phyloP scores from a whole-genome alignment of 495 filamentous ascomycete species.

The Hypomontagnella monticulosa region DNA sequence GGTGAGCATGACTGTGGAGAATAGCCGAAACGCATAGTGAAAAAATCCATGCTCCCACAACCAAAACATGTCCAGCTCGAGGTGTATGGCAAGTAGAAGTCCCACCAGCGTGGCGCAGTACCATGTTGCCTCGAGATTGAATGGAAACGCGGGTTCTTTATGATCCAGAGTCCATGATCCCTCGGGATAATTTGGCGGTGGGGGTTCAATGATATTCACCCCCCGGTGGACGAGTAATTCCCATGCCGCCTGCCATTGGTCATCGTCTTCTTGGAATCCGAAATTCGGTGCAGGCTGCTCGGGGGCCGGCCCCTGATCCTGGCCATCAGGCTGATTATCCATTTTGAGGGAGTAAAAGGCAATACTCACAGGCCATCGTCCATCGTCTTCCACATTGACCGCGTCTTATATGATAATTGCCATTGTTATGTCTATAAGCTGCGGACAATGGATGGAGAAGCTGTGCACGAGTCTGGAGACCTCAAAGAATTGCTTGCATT shows the following conservation, averaged over 20 bases:
- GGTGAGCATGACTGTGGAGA: constrained; percentile 15
- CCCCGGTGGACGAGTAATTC: constrained; percentile 33
- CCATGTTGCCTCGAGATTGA: constrained; percentile 24
- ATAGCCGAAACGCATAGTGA: constrained; percentile 27
- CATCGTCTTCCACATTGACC: no score
- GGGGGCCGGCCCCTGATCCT: not conserved
- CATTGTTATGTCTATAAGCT: not conserved
- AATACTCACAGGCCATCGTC: not conserved
- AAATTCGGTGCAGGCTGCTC: not conserved
- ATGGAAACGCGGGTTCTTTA: constrained; percentile 32
- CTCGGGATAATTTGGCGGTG: not conserved
- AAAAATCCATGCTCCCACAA: constrained; percentile 11
- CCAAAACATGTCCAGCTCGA: constrained; percentile 24
- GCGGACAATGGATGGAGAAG: constrained; percentile 21
- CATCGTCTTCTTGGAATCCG: no score
- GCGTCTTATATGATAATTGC: not conserved
- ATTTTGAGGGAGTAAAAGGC: not conserved
- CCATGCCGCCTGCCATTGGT: no score
- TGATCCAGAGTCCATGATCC: constrained; percentile 3
- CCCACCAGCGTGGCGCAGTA: constrained; percentile 24
- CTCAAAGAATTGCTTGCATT: constrained; percentile 10
- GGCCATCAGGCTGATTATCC: constrained; percentile 1
- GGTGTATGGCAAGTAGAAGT: constrained; percentile 14
- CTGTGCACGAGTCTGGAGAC: constrained; percentile 8
- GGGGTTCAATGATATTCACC: not conserved